Conservation (phyloP, 495 filamentous ascomycete species). For the Haplographium delicatum region DNA sequence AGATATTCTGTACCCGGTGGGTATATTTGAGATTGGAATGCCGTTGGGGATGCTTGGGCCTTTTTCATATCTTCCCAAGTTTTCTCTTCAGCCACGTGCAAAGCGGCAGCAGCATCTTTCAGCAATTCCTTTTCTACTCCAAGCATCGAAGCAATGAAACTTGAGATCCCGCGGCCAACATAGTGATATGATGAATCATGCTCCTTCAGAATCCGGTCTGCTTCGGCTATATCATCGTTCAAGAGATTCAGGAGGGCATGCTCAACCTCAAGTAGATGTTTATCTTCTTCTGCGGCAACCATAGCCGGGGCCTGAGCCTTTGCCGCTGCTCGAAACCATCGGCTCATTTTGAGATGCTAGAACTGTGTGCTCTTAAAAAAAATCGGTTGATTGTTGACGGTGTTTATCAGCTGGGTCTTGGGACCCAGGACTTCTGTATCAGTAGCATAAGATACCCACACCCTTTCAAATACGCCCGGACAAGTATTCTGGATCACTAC, state of each 20-base stretch:
- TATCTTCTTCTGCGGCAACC: slow-evolving; percentile 19
- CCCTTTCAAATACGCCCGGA: no score
- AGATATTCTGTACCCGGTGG: slow-evolving; percentile 80
- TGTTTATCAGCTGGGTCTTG: no score
- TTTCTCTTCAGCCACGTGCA: slow-evolving; percentile 72
- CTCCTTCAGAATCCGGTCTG: slow-evolving; percentile 66
- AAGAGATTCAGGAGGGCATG: slow-evolving; percentile 59
- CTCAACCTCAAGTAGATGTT: slow-evolving; percentile 41
- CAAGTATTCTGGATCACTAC: no score
- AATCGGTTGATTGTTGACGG: no score
- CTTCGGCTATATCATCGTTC: slow-evolving; percentile 87
- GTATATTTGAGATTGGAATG: slow-evolving; percentile 50
- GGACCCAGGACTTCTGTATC: no score
- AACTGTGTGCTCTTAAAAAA: no score
- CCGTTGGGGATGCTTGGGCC: slow-evolving; percentile 52
- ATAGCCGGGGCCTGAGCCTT: slow-evolving; percentile 10
- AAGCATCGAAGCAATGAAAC: slow-evolving; percentile 79
- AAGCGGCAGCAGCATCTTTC: slow-evolving; percentile 69
- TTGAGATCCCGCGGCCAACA: slow-evolving; percentile 74
- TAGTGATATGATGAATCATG: slow-evolving; percentile 88
- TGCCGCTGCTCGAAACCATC: slow-evolving; percentile 21
- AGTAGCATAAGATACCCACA: no score
- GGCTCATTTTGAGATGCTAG: slow-evolving; percentile 21
- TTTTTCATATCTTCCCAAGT: slow-evolving; percentile 75
- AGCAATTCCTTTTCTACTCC: slow-evolving; percentile 96